A percentile compares a stretch with the other conserved stretches of the same genome.
phyloP scores from a whole-genome alignment of 2,329 filamentous ascomycete genomes.

The Gyromitra esculenta region DNA sequence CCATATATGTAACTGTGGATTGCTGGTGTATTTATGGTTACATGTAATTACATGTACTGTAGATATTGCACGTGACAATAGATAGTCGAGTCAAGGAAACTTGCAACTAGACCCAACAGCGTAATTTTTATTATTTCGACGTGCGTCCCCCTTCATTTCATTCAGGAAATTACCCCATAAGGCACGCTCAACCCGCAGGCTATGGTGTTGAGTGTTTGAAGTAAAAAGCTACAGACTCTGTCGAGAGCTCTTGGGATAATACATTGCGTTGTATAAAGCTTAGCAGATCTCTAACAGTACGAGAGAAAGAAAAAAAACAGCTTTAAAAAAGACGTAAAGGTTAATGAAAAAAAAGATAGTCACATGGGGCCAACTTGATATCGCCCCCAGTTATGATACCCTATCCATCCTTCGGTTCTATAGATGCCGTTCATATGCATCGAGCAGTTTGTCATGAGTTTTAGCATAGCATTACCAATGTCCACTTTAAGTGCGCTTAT shows the following conservation, averaged over 20 bases:
- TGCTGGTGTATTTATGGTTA: too few species aligned
- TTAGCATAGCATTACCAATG: constrained; percentile 1
- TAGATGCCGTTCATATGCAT: not conserved
- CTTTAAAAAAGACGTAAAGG: not conserved
- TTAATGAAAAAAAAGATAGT: not conserved
- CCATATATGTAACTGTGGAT: too few species aligned
- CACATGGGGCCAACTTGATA: constrained; percentile 2
- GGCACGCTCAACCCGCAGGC: too few species aligned
- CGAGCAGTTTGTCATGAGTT: not conserved
- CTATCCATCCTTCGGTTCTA: constrained; percentile 8
- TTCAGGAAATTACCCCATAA: too few species aligned
- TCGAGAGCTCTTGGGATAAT: not conserved
- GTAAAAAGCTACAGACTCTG: not conserved
- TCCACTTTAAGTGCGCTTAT: not conserved
- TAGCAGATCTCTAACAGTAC: not conserved
- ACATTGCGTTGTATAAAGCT: too few species aligned
- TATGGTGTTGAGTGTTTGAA: not conserved
- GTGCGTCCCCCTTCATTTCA: too few species aligned
- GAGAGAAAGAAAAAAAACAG: not conserved
- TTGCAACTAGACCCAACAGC: too few species aligned
- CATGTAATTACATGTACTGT: too few species aligned
- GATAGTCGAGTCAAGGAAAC: too few species aligned
- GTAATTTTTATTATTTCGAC: too few species aligned
- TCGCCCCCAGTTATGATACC: constrained; percentile 3
- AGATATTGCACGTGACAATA: too few species aligned